Evolutionary conservation across 2,329 filamentous ascomycete genomes (phyloP).

Genomic region (Penicillium corylophilum): DNA sequence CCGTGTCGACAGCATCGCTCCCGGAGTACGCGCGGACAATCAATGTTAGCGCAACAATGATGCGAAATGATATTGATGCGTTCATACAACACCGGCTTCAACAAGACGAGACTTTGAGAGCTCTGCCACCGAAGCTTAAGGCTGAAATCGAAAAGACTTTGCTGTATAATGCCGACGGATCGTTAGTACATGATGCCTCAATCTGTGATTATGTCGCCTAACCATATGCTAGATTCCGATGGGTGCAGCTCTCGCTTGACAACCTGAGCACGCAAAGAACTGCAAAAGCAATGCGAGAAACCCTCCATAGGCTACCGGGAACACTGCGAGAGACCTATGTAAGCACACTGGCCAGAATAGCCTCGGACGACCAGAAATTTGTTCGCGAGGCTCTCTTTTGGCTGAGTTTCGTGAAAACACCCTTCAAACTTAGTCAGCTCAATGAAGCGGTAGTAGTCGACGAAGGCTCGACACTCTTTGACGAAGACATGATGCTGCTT

Average conservation of each 20-base stretch:
- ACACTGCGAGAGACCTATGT: constrained; percentile 19
- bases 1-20: neutral
- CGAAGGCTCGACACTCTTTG: constrained; percentile 7
- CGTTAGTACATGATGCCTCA: constrained; percentile 10
- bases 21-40: neutral
- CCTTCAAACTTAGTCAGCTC: constrained; percentile 10
- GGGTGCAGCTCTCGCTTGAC: constrained; percentile 23
- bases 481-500: constrained; percentile 23
- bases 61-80: constrained; percentile 12
- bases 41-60: constrained; percentile 11
- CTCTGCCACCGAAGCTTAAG: constrained; percentile 10
- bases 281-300: constrained; percentile 16
- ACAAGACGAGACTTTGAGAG: constrained; percentile 7
- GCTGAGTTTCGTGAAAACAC: constrained; percentile 14
- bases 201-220: neutral
- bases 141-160: constrained; percentile 12
- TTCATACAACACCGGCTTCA: constrained; percentile 16
- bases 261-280: constrained; percentile 18
- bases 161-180: constrained; percentile 15
- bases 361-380: constrained; percentile 10
- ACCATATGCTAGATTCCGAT: constrained; percentile 17
- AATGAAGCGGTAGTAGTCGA: constrained; percentile 18
- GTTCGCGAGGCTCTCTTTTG: constrained; percentile 20
- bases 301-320: constrained; percentile 13
- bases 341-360: constrained; percentile 14